Conservation (phyloP, 2,329 filamentous ascomycete genomes). For the Neonectria punicea region DNA sequence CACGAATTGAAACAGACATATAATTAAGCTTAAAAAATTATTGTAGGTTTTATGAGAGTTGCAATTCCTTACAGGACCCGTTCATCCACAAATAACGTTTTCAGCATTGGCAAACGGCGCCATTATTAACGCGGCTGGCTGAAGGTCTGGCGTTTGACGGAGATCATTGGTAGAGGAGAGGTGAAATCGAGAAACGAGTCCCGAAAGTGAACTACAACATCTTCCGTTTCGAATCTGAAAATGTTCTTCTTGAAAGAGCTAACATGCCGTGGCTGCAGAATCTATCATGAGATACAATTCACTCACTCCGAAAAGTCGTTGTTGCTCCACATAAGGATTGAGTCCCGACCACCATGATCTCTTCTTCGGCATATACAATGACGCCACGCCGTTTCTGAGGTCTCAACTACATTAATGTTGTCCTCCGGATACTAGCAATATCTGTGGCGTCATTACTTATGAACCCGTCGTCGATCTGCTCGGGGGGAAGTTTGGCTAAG, state of each 20-base stretch:
- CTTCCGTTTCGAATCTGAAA: background rate
- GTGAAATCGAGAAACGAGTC: background rate
- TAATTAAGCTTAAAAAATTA: background rate
- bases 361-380: no score
- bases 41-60: background rate
- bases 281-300: background rate
- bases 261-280: background rate
- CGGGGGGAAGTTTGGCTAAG: background rate
- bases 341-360: no score
- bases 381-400: slow-evolving; percentile 38
- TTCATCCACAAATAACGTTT: background rate
- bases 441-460: slow-evolving; percentile 22
- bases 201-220: background rate
- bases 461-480: background rate
- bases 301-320: background rate
- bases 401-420: slow-evolving; percentile 39
- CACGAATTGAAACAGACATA: background rate
- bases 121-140: background rate
- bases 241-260: background rate
- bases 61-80: background rate
- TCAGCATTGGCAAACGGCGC: background rate
- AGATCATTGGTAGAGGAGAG: background rate
- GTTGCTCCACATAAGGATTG: background rate
- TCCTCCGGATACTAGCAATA: slow-evolving; percentile 33
- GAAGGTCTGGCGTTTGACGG: background rate